phyloP scores from a whole-genome alignment of 2,329 filamentous ascomycete species.

The Beauveria sp. region DNA sequence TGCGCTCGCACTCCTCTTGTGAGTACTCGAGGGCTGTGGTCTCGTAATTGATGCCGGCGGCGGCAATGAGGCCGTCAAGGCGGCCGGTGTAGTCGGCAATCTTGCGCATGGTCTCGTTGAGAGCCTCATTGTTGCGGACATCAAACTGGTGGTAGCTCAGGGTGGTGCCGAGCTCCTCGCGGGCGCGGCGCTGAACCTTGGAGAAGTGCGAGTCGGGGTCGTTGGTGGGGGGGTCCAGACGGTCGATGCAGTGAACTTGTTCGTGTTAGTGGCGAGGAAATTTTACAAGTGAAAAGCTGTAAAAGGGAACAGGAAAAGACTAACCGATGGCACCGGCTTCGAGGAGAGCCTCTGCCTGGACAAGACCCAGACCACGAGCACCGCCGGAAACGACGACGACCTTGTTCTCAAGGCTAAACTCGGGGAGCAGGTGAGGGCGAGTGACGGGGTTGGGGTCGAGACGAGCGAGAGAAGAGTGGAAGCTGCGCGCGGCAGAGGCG shows the following conservation, averaged over 20 bases:
- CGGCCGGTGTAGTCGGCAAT: slow-evolving; percentile 66
- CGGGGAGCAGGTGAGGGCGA: slow-evolving; percentile 43
- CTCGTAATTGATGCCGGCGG: slow-evolving; percentile 72
- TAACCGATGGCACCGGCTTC: slow-evolving; percentile 67
- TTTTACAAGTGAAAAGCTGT: too few relatives aligned
- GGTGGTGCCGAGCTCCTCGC: slow-evolving; percentile 55
- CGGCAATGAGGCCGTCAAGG: slow-evolving; percentile 69
- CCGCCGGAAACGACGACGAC: slow-evolving; percentile 71
- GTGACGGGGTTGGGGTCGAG: slow-evolving; percentile 16
- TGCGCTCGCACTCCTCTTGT: slow-evolving; percentile 65
- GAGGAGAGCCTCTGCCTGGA: slow-evolving; percentile 69
- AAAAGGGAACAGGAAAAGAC: neutral
- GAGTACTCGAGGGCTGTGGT: slow-evolving; percentile 75
- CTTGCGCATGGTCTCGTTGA: slow-evolving; percentile 59
- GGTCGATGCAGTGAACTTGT: slow-evolving; percentile 58
- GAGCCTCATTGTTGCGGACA: slow-evolving; percentile 60
- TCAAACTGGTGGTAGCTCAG: slow-evolving; percentile 73
- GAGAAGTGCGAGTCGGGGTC: slow-evolving; percentile 51
- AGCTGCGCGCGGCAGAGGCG: slow-evolving; percentile 15
- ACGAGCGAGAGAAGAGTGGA: slow-evolving; percentile 17
- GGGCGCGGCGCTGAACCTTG: slow-evolving; percentile 54
- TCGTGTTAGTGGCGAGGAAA: neutral
- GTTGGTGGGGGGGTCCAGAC: slow-evolving; percentile 43
- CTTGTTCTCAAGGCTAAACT: slow-evolving; percentile 68
- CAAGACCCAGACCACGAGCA: slow-evolving; percentile 68